Base-by-base conservation (phyloP, 2,329 filamentous ascomycete genomes). In the Cladosporium sp. region DNA sequence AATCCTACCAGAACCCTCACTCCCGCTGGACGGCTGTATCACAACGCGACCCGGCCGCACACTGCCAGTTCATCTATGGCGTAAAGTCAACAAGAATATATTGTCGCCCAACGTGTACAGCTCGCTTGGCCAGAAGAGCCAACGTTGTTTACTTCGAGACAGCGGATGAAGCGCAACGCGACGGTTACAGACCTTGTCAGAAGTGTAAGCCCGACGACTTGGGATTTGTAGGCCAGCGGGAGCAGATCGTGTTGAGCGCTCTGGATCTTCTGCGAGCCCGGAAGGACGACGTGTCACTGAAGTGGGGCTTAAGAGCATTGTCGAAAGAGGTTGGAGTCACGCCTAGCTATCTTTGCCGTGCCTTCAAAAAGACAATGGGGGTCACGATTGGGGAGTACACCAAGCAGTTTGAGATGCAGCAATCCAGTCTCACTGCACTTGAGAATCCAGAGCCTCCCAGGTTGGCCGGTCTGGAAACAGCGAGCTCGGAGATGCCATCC, bases 41-140 rank as follows among this genome's bases (percentile, higher is more conserved):
- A 13, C 37, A 48, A 18, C 38, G 45, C 5, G 47, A 34, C 6
- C 20, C 47, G 12, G 45, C 45, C 13, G 45, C 45, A 4, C 45
- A 49, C 15, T 41, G 68, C 41, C 67, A 63, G 24, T 82, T 82
- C 64, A 70, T 82, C 54, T 82, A 82, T 66, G 73, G 68, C 15
- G 78, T 82, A n/a, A 70, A 71, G 47, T 77, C 77, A 1, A 82
- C 79, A 3, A 71, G 69, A 39, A 79, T 80, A 44, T 85, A 81
- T 66, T 85, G 82, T 62, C 75, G 81, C 1, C 80, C 82, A 1
- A 80, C 74, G 17, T 85, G 82, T 62, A 76, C 77, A 13, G 75
- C 78, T 3, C 76, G 81, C n/a, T 74, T 88, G 12, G 76, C 79
- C 1, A 70, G 74, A 2, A 72, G 79, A n/a, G 73, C 79, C 9